Conservation (phyloP, 805 yeast species). For the Candida rishiriensis region DNA sequence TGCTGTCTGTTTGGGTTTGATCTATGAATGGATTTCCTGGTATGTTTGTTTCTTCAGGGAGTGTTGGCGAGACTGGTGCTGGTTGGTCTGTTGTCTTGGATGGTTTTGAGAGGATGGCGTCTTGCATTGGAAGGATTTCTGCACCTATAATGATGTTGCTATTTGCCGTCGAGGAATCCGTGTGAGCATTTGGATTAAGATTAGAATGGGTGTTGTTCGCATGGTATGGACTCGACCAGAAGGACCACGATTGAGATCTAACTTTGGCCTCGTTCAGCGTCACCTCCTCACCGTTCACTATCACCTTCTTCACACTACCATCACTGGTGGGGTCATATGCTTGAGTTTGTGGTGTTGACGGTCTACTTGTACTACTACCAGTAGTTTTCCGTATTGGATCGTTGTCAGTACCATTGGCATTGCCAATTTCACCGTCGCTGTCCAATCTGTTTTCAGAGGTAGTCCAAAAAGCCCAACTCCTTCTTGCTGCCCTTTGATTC, state of each 20-base stretch:
- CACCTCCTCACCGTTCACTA: constrained; percentile 10
- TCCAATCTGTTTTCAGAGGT: neutral
- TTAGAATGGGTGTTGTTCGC: neutral
- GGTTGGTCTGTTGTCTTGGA: constrained; percentile 4
- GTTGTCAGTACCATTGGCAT: neutral
- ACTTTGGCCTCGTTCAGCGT: constrained; percentile 2
- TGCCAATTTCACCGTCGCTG: neutral
- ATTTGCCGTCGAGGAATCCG: neutral
- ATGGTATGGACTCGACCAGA: constrained; percentile 18
- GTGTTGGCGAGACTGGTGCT: constrained; percentile 1
- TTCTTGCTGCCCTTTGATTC: constrained; percentile 4
- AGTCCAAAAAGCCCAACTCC: constrained; percentile 26
- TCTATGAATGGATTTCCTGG: neutral
- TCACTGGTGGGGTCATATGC: neutral
- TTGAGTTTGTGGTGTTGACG: neutral
- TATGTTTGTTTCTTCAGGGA: neutral
- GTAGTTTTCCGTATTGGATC: neutral
- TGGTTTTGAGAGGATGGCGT: constrained; percentile 23
- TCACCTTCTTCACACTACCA: constrained; percentile 9
- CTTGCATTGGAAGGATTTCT: constrained; percentile 4
- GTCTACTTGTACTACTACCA: neutral
- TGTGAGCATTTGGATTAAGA: constrained; percentile 1
- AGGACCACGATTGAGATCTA: constrained; percentile 26
- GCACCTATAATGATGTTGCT: constrained; percentile 1
- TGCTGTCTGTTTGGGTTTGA: neutral